Conservation (phyloP, 2,329 filamentous ascomycete species). For the Fusarium falciforme region DNA sequence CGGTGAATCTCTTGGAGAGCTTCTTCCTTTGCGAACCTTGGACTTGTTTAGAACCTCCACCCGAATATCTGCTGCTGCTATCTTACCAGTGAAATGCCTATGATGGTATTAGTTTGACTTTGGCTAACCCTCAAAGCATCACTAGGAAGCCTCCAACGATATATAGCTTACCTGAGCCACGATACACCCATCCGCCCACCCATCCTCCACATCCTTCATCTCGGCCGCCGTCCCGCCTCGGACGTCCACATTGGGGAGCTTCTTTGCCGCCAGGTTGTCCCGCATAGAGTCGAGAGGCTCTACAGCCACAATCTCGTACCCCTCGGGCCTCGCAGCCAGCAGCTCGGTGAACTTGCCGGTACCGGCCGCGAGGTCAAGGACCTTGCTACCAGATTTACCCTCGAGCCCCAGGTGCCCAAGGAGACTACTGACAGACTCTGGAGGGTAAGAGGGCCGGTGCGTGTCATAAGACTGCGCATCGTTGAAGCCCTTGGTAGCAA, state of each 20-base stretch:
- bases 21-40: constrained; percentile 74
- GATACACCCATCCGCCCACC: constrained; percentile 73
- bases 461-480: constrained; percentile 74
- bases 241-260: constrained; percentile 65
- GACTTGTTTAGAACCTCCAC: neutral
- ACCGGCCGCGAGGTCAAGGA: constrained; percentile 75
- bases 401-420: constrained; percentile 66
- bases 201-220: constrained; percentile 63
- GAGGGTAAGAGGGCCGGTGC: constrained; percentile 75
- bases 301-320: constrained; percentile 70
- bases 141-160: constrained; percentile 18
- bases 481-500: constrained; percentile 69
- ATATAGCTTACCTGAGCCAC: constrained; percentile 70
- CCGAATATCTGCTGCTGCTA: neutral
- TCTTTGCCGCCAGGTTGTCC: constrained; percentile 67
- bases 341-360: constrained; percentile 78
- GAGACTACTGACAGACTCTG: constrained; percentile 67
- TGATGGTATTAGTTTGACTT: constrained; percentile 6
- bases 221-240: constrained; percentile 67
- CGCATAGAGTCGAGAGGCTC: constrained; percentile 76
- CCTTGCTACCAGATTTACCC: constrained; percentile 56
- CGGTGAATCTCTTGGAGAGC: constrained; percentile 75
- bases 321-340: constrained; percentile 68
- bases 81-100: constrained; percentile 68
- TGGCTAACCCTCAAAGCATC: neutral